A percentile compares a stretch with the other conserved stretches of the same genome.
Conservation (phyloP, 2,329 filamentous ascomycete species). For the Apiospora sp. region DNA sequence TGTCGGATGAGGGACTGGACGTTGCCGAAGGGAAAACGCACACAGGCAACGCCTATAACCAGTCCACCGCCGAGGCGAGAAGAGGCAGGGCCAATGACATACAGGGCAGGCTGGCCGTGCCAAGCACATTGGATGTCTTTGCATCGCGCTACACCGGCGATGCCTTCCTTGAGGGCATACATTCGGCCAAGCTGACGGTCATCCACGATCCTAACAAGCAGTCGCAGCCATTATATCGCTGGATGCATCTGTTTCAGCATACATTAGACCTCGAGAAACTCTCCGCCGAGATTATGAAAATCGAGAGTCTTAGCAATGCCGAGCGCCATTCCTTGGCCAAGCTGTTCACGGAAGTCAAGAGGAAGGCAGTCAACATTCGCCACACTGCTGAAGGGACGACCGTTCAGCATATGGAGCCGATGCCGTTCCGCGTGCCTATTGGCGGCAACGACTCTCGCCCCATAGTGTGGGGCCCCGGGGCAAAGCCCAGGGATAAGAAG, state of each 20-base stretch:
- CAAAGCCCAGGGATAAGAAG: slow-evolving; percentile 26
- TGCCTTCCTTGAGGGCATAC: slow-evolving; percentile 46
- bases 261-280: slow-evolving; percentile 53
- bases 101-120: no score
- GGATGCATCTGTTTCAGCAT: slow-evolving; percentile 51
- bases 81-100: neutral
- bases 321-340: slow-evolving; percentile 46
- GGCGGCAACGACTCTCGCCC: slow-evolving; percentile 30
- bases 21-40: no score
- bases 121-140: neutral
- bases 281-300: slow-evolving; percentile 47
- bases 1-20: neutral
- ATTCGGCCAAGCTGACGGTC: slow-evolving; percentile 46
- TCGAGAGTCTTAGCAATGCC: slow-evolving; percentile 43
- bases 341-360: slow-evolving; percentile 49
- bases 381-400: slow-evolving; percentile 48
- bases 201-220: slow-evolving; percentile 44
- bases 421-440: slow-evolving; percentile 47
- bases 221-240: slow-evolving; percentile 49
- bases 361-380: slow-evolving; percentile 45
- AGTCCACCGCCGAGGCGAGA: neutral
- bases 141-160: slow-evolving; percentile 49
- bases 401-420: slow-evolving; percentile 52
- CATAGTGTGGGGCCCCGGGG: slow-evolving; percentile 26
- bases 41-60: neutral